A percentile compares a stretch with the other conserved stretches of the same genome.
These are phyloP conservation scores for Xylaria sp. DNA, from an alignment of 2,329 filamentous ascomycete species.

Conservation along the genomic window DNA sequence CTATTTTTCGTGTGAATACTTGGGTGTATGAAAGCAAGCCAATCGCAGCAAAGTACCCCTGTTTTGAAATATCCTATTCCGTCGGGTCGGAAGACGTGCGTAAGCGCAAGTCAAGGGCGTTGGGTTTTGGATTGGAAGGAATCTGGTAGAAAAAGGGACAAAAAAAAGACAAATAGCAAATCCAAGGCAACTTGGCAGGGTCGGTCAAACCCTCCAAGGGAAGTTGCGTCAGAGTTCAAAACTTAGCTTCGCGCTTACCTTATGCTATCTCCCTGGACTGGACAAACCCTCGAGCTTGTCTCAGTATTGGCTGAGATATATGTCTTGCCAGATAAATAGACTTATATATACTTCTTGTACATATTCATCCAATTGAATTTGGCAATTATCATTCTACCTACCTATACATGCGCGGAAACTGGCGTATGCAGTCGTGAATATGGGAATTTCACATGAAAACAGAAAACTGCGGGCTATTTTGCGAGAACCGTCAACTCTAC, in stretches of 20 bases:
- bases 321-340: slow-evolving; percentile 27
- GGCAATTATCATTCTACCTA: neutral
- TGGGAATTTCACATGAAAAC: no score
- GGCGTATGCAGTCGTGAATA: neutral
- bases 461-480: no score
- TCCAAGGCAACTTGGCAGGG: neutral
- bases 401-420: neutral
- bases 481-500: no score
- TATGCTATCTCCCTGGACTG: no score
- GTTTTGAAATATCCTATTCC: slow-evolving; percentile 13
- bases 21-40: slow-evolving; percentile 12
- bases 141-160: slow-evolving; percentile 22
- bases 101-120: slow-evolving; percentile 26
- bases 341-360: slow-evolving; percentile 31
- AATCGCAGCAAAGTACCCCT: slow-evolving; percentile 3
- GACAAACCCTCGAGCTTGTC: neutral
- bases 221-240: slow-evolving; percentile 14
- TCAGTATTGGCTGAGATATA: neutral
- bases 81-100: slow-evolving; percentile 13
- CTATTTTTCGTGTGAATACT: slow-evolving; percentile 19
- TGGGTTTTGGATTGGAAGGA: slow-evolving; percentile 14
- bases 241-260: neutral
- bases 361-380: slow-evolving; percentile 25
- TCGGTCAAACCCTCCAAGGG: neutral
- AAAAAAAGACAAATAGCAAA: neutral